Evolutionary conservation across 192 early-diverging fungal species (phyloP), one percentile per base, ranked within the genome.

Genomic region (Coemansia sp.): DNA sequence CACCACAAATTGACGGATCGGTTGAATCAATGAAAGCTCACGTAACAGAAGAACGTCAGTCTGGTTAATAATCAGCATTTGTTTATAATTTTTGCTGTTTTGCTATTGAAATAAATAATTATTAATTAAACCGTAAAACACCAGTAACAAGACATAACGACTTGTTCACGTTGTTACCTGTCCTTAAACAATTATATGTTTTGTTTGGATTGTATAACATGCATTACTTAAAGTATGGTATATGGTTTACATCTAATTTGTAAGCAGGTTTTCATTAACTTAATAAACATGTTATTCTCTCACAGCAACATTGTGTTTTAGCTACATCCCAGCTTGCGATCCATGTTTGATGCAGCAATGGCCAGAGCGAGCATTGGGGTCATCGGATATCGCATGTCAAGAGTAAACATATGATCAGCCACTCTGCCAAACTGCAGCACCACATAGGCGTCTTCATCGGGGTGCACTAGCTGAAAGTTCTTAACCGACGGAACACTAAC

Each of bases 401-500:
- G 80, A 0, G 92, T 89, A 59, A 96, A 98, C 25, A 75, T 75
- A 54, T 95, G 85, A 11, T 85, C 79, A 0, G 62, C 72, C 5
- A 84, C 82, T 34, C 90, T 81, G 61, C 96, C 96, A 75, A 96
- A 98, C 71, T 98, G 96, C 86, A 97, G 81, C 18, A 89, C 85
- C 43, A 93, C 91, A 57, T 97, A 95, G 64, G 94, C 92, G 71
- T 94, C 72, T 66, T 96, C 92, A 40, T 94, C 83, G 30, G 92
- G 89, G 62, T 93, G 90, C 14, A 98, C 89, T 30, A 98, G 90
- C 74, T 97, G 95, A 65, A 98, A 95, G 67, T 97, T 98, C 64
- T 98, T 98, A 11, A 97, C 95, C 0, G 93, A 95, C 1, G 94
- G 86, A 57, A 88, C 59, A 10, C 86, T 86, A 1, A 98, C 92